Evolutionary conservation across 2,329 filamentous ascomycete species (phyloP).

Genomic region (Teratosphaeriaceae sp.): DNA sequence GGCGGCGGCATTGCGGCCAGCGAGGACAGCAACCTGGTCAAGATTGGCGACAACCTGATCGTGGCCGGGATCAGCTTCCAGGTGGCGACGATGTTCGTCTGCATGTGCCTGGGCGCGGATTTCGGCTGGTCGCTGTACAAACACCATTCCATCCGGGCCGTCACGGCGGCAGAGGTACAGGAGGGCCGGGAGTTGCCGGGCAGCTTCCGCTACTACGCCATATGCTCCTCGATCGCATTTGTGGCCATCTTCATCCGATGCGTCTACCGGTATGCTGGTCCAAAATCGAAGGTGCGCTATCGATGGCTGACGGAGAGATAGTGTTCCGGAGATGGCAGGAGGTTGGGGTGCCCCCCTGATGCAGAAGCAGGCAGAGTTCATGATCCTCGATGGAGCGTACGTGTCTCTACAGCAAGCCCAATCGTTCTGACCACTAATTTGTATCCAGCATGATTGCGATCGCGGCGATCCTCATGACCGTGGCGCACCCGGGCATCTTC

Average conservation of each 20-base stretch:
- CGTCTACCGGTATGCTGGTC: constrained; percentile 46
- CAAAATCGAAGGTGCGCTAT: background rate
- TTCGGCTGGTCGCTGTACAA: constrained; percentile 26
- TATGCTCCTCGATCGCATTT: constrained; percentile 52
- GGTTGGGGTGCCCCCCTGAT: constrained; percentile 44
- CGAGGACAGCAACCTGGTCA: constrained; percentile 29
- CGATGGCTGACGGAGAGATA: constrained; percentile 13
- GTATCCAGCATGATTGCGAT: constrained; percentile 39
- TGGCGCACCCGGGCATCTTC: constrained; percentile 41
- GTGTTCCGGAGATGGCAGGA: constrained; percentile 45
- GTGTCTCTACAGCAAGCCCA: constrained; percentile 15
- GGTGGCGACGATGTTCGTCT: constrained; percentile 38
- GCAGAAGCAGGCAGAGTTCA: constrained; percentile 42
- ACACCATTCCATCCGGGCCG: constrained; percentile 4
- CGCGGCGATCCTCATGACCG: constrained; percentile 34
- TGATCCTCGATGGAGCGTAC: constrained; percentile 43
- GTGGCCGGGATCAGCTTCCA: constrained; percentile 40
- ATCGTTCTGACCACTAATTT: background rate
- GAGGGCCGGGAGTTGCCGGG: constrained; percentile 25
- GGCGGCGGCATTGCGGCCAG: constrained; percentile 38
- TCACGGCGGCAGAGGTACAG: constrained; percentile 26
- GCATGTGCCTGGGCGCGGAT: constrained; percentile 36
- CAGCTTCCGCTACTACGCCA: constrained; percentile 49
- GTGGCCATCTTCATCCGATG: constrained; percentile 59
- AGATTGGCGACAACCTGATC: constrained; percentile 39